Conservation (phyloP, 257 asterid species). For the Gentiana dahurica region DNA sequence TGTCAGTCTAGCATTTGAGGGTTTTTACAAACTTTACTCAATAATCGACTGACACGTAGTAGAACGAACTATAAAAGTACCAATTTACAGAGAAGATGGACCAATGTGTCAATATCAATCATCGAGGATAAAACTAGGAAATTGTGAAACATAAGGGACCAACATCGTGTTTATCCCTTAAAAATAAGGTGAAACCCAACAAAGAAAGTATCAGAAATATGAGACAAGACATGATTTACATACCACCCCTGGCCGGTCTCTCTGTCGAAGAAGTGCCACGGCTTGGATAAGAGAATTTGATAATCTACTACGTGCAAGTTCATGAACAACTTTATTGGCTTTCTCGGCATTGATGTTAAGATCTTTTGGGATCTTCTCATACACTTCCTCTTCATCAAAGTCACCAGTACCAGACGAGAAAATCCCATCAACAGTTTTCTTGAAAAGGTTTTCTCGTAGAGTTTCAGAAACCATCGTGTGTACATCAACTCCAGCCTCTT, state of each 20-base stretch:
- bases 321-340: constrained; percentile 59
- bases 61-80: too few species aligned
- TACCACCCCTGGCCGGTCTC: constrained; percentile 73
- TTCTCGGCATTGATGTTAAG: constrained; percentile 54
- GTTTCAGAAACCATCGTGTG: constrained; percentile 69
- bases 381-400: constrained; percentile 77
- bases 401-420: constrained; percentile 98
- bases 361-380: constrained; percentile 72
- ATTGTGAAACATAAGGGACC: too few species aligned
- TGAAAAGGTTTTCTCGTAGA: constrained; percentile 73
- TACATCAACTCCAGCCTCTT: constrained; percentile 71
- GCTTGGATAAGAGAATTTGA: constrained; percentile 88
- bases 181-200: too few species aligned
- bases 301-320: constrained; percentile 56
- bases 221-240: constrained; percentile 13
- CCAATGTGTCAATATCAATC: too few species aligned
- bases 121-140: too few species aligned
- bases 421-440: constrained; percentile 57
- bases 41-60: too few species aligned
- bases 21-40: too few species aligned
- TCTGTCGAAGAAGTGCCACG: constrained; percentile 75
- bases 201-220: background rate
- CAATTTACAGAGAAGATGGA: too few species aligned
- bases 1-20: too few species aligned
- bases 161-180: too few species aligned